A percentile compares a stretch with the other conserved stretches of the same genome.
Conservation (phyloP, 305 asterid genomes). For the Solanum hybrid region DNA sequence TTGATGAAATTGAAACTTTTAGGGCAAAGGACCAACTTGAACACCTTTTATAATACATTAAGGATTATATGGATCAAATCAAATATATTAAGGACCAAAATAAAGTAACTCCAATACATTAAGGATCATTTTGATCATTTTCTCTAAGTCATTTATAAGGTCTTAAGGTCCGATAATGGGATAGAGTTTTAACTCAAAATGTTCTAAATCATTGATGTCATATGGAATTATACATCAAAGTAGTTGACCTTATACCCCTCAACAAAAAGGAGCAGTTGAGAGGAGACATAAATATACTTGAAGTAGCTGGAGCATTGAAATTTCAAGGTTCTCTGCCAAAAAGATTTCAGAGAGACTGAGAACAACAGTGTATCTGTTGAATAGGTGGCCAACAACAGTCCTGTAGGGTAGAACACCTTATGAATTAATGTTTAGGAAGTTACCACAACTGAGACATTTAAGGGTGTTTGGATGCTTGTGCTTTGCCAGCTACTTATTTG, state of each 20-base stretch:
- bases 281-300: not conserved
- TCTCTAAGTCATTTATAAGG: no score
- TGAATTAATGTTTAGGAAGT: not conserved
- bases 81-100: no score
- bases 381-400: not conserved
- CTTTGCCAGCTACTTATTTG: not conserved
- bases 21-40: no score
- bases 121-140: no score
- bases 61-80: no score
- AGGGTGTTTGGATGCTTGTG: not conserved
- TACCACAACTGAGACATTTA: not conserved
- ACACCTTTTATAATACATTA: no score
- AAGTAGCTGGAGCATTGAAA: not conserved
- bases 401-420: not conserved
- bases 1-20: no score
- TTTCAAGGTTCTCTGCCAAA: not conserved
- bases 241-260: not conserved
- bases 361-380: not conserved
- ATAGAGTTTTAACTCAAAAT: not conserved
- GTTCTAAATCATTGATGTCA: not conserved
- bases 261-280: not conserved
- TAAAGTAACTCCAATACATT: no score
- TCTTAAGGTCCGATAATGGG: not conserved
- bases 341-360: not conserved
- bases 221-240: not conserved